Conservation (phyloP, 345 rosid species). For the Excoecaria cochinchinensis region DNA sequence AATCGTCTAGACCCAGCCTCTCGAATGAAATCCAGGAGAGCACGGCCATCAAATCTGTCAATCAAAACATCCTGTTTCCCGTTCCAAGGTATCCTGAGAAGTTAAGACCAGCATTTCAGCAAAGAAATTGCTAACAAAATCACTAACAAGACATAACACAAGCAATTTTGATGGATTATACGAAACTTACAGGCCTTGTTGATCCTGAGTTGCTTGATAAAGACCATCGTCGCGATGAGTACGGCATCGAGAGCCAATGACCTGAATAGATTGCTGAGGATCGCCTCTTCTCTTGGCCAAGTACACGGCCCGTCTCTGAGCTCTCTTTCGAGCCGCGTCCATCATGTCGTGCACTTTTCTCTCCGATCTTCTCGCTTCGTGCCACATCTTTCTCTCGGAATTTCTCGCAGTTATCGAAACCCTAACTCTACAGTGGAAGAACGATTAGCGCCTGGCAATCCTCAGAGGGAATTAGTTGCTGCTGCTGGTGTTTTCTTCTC, state of each 20-base stretch:
- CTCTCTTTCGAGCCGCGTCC: constrained; percentile 99
- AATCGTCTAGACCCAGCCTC: constrained; percentile 57
- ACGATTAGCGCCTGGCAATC: not conserved
- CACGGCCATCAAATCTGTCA: constrained; percentile 94
- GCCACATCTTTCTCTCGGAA: constrained; percentile 67
- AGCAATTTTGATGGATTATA: not conserved
- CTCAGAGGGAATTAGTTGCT: no score
- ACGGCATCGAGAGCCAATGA: constrained; percentile 64
- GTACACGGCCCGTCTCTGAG: constrained; percentile 82
- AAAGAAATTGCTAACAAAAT: not conserved
- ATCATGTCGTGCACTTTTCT: constrained; percentile 96
- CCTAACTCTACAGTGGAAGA: constrained; percentile 8
- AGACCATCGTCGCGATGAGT: constrained; percentile 83
- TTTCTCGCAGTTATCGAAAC: constrained; percentile 1
- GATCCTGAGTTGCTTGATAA: constrained; percentile 81
- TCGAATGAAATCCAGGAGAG: constrained; percentile 88
- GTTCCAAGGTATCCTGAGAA: constrained; percentile 81
- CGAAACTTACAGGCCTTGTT: constrained; percentile 73
- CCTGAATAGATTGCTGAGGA: constrained; percentile 90
- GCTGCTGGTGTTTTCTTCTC: not conserved
- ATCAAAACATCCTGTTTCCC: constrained; percentile 82
- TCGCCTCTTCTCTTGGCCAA: constrained; percentile 94
- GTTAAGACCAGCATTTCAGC: not conserved
- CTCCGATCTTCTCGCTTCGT: constrained; percentile 98
- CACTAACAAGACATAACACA: not conserved